Evolutionary conservation across 106 monocot genomes (phyloP).

Genomic region (Posidonia australis): DNA sequence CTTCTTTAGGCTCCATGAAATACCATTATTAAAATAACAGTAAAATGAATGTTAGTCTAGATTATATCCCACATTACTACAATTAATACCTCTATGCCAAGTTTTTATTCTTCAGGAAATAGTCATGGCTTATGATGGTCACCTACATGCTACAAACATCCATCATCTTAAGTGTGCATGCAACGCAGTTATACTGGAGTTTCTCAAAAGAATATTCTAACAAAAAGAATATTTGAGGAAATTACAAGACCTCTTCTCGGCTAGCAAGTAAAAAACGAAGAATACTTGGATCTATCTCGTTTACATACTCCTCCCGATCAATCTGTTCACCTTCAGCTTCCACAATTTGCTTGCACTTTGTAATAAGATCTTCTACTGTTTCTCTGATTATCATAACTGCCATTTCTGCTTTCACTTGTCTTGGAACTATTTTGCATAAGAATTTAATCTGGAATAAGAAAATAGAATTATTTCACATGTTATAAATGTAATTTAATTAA

Average conservation of each 20-base stretch:
- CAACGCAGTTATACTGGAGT: not conserved
- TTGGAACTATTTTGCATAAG: constrained; percentile 69
- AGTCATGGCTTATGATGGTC: too few species aligned
- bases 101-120: not conserved
- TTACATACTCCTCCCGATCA: constrained; percentile 88
- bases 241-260: constrained; percentile 75
- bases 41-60: not conserved
- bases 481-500: not conserved
- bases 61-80: too few species aligned
- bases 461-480: not conserved
- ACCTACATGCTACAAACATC: too few species aligned
- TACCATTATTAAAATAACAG: not conserved
- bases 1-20: not conserved
- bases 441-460: constrained; percentile 46
- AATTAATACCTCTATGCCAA: too few species aligned
- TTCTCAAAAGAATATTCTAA: not conserved
- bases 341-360: constrained; percentile 81
- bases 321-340: constrained; percentile 85
- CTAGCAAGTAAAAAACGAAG: constrained; percentile 91
- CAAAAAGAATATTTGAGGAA: not conserved
- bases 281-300: constrained; percentile 94
- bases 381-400: constrained; percentile 69
- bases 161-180: too few species aligned
- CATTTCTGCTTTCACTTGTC: constrained; percentile 89
- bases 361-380: constrained; percentile 87